Percentiles rank a stretch among this genome's conserved stretches.
Conservation (phyloP, 257 asterid genomes). For the Nicotiana sylvestris region DNA sequence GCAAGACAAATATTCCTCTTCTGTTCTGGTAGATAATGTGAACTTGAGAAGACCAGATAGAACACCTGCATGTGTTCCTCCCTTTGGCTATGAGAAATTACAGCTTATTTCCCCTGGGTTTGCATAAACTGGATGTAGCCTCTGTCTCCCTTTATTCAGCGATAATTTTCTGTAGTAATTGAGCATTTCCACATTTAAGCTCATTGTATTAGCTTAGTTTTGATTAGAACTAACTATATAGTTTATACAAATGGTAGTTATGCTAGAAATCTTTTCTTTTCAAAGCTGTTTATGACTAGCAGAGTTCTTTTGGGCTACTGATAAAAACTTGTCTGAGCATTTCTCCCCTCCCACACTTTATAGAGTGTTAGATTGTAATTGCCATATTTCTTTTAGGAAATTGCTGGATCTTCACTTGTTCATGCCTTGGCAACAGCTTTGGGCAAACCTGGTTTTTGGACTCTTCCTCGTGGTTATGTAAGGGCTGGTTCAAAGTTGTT, state of each 20-base stretch:
- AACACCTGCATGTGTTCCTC: not conserved
- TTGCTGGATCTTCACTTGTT: conserved; percentile 56
- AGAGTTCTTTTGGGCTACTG: not conserved
- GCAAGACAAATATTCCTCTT: not conserved
- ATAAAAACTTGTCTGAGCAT: not conserved
- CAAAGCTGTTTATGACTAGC: not conserved
- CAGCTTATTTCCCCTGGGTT: not conserved
- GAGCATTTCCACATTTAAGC: not conserved
- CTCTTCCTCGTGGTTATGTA: conserved; percentile 65
- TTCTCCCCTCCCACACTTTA: not conserved
- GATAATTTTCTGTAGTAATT: not conserved
- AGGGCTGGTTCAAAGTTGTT: conserved; percentile 69
- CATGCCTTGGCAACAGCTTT: conserved; percentile 56
- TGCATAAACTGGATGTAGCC: not conserved
- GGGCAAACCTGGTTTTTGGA: conserved; percentile 57
- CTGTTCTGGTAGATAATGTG: not conserved
- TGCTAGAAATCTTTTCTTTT: not conserved
- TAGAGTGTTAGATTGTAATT: not conserved
- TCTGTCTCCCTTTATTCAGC: not conserved
- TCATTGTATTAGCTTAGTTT: not conserved
- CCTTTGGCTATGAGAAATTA: not conserved
- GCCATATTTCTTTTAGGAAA: conserved; percentile 42
- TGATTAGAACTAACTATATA: not conserved
- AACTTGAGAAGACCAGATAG: not conserved
- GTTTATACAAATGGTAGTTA: not conserved